These are phyloP conservation scores for Penicillium capsulatum DNA, from an alignment of 2,329 filamentous ascomycete genomes.

Conservation along the genomic window DNA sequence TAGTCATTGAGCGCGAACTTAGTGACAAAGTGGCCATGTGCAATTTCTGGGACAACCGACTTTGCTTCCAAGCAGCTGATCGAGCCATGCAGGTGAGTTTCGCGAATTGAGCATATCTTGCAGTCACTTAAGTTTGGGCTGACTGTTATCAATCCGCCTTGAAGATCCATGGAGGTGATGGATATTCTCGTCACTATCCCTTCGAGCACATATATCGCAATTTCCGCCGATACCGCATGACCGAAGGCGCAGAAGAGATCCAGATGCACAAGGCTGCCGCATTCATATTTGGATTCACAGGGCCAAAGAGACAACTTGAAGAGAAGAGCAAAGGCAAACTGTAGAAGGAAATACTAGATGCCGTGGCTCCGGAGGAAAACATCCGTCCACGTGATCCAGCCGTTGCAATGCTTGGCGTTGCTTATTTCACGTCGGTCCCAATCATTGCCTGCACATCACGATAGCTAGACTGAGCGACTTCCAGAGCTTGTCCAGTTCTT, in stretches of 20 bases:
- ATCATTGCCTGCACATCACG: too few relatives aligned
- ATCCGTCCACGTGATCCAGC: too few relatives aligned
- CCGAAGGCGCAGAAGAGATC: constrained; percentile 62
- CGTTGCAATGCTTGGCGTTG: too few relatives aligned
- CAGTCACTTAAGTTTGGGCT: not conserved
- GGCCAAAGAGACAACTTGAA: constrained; percentile 1
- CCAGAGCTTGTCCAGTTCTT: too few relatives aligned
- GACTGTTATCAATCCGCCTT: not conserved
- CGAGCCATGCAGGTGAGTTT: constrained; percentile 54
- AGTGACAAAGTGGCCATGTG: constrained; percentile 62
- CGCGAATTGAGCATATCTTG: not conserved
- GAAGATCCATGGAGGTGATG: constrained; percentile 54
- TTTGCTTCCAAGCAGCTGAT: constrained; percentile 59
- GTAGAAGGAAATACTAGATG: not conserved
- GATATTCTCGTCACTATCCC: constrained; percentile 55
- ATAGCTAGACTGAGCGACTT: too few relatives aligned
- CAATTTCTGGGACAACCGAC: constrained; percentile 61
- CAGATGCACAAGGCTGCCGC: constrained; percentile 63
- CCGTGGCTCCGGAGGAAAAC: not conserved
- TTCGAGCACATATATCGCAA: constrained; percentile 65
- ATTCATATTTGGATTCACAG: constrained; percentile 52
- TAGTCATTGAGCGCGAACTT: constrained; percentile 56
- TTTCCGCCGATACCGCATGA: constrained; percentile 60
- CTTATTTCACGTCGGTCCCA: too few relatives aligned
- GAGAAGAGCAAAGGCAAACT: not conserved